Conservation (phyloP, 768 basidiomycete species). For the Coprinopsis sp. region DNA sequence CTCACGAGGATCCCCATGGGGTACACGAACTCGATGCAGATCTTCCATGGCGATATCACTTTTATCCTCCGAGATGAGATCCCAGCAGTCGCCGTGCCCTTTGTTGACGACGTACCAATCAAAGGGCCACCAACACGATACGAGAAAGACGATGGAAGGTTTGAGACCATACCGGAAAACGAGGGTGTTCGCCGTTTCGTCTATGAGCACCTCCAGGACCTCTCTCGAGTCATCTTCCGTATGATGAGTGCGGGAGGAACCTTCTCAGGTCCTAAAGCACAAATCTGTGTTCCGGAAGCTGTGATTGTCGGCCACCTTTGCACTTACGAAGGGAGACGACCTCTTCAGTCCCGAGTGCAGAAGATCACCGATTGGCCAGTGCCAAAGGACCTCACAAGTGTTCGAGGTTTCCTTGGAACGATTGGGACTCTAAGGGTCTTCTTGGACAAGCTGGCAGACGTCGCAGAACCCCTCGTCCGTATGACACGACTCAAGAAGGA, state of each 20-base stretch:
- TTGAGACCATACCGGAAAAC: constrained; percentile 31
- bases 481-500: constrained; percentile 23
- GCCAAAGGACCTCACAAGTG: constrained; percentile 11
- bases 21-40: constrained; percentile 11
- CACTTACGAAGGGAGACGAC: constrained; percentile 25
- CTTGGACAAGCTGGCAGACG: constrained; percentile 19
- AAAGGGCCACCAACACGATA: constrained; percentile 28
- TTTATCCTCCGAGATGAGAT: constrained; percentile 31
- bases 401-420: constrained; percentile 24
- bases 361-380: constrained; percentile 24
- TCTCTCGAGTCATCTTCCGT: too few relatives aligned
- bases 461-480: constrained; percentile 15
- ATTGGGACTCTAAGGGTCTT: constrained; percentile 17
- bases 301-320: constrained; percentile 32
- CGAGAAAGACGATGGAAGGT: constrained; percentile 17
- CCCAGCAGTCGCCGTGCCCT: constrained; percentile 26
- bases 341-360: constrained; percentile 17
- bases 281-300: constrained; percentile 13
- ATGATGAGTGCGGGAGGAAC: constrained; percentile 27
- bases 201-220: constrained; percentile 30
- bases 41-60: constrained; percentile 10
- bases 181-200: constrained; percentile 29
- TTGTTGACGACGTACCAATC: constrained; percentile 31
- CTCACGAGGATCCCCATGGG: constrained; percentile 11
- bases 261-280: constrained; percentile 20